Evolutionary conservation across 768 basidiomycete genomes (phyloP).

Genomic region (Pleurotus sapidus): DNA sequence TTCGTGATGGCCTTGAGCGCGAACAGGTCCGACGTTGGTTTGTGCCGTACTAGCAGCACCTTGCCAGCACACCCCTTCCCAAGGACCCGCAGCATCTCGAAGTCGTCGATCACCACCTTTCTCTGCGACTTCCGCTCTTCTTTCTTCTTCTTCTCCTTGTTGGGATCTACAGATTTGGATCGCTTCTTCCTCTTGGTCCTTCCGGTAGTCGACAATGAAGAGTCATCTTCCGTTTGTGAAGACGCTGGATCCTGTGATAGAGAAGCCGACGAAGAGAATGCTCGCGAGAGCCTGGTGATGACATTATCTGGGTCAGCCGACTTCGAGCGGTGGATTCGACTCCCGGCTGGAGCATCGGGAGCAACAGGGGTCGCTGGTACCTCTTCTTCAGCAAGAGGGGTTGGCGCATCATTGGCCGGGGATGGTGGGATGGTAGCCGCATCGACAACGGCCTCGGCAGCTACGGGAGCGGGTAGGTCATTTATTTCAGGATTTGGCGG

Average conservation of each 20-base stretch:
- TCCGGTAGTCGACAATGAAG: constrained; percentile 61
- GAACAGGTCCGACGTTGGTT: constrained; percentile 67
- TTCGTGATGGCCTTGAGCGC: constrained; percentile 99
- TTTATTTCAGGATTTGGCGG: background rate
- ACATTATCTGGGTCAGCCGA: constrained; percentile 73
- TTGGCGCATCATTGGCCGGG: background rate
- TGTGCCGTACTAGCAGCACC: constrained; percentile 87
- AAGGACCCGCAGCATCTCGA: constrained; percentile 95
- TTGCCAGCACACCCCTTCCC: constrained; percentile 98
- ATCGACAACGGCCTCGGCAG: background rate
- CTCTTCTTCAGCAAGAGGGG: constrained; percentile 15
- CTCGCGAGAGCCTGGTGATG: constrained; percentile 53
- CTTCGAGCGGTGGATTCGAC: constrained; percentile 71
- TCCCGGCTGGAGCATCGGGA: constrained; percentile 23
- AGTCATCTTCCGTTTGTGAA: constrained; percentile 70
- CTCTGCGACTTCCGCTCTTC: constrained; percentile 56
- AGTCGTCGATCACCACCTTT: constrained; percentile 85
- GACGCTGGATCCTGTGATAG: constrained; percentile 44
- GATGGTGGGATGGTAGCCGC: constrained; percentile 8
- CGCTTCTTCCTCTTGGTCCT: constrained; percentile 49
- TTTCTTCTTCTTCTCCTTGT: constrained; percentile 42
- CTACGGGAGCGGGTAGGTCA: background rate
- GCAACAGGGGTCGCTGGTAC: constrained; percentile 35
- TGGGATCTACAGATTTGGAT: constrained; percentile 37
- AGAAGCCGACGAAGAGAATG: constrained; percentile 50